These are phyloP conservation scores for Gonapodya sp. DNA, from an alignment of 192 early-diverging fungal genomes.

Conservation along the genomic window DNA sequence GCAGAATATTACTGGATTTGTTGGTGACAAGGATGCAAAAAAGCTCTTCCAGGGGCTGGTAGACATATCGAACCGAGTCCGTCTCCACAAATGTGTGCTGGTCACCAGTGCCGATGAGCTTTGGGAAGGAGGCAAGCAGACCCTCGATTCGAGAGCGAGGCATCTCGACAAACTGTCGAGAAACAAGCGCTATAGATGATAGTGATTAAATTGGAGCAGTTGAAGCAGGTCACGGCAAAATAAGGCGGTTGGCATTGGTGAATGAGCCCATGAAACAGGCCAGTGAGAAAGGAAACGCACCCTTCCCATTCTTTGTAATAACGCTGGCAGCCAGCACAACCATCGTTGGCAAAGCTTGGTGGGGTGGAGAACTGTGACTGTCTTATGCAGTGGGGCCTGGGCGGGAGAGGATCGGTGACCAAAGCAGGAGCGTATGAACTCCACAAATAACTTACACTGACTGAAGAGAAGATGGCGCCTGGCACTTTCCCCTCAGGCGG, in stretches of 20 bases:
- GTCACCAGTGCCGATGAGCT: constrained; percentile 77
- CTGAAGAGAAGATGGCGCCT: too few relatives aligned
- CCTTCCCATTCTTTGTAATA: constrained; percentile 89
- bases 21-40: constrained; percentile 96
- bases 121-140: constrained; percentile 91
- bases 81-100: constrained; percentile 98
- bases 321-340: constrained; percentile 85
- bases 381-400: too few relatives aligned
- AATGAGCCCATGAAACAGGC: background rate
- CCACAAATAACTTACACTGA: background rate
- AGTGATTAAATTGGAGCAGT: constrained; percentile 4
- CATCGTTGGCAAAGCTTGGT: constrained; percentile 19
- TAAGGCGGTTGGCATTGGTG: too few relatives aligned
- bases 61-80: constrained; percentile 93
- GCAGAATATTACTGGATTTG: constrained; percentile 89
- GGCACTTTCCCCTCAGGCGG: background rate
- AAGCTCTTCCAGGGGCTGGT: constrained; percentile 94
- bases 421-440: too few relatives aligned
- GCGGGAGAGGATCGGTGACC: too few relatives aligned
- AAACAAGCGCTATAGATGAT: constrained; percentile 56
- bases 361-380: background rate
- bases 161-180: constrained; percentile 97
- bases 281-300: constrained; percentile 31
- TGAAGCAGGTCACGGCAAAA: constrained; percentile 6
- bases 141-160: constrained; percentile 93